Conservation (phyloP, 2,329 filamentous ascomycete genomes). For the Fusarium guadeloupense region DNA sequence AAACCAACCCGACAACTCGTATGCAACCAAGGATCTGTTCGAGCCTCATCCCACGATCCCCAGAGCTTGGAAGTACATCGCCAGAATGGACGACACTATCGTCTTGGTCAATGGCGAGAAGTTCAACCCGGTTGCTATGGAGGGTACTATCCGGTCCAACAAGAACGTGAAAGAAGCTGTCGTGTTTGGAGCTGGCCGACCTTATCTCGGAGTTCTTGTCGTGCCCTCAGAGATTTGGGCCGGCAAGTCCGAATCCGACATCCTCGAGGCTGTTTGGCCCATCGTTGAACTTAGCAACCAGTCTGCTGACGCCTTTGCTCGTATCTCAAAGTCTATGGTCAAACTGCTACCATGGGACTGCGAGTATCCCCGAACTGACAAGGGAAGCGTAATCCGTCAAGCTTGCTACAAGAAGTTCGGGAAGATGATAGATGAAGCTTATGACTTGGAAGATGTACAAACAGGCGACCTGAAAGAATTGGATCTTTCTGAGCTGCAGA, state of each 20-base stretch:
- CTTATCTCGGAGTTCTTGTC: conserved; percentile 62
- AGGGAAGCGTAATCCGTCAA: conserved; percentile 60
- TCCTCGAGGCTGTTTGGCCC: conserved; percentile 59
- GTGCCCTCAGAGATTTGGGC: conserved; percentile 56
- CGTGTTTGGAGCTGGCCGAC: conserved; percentile 63
- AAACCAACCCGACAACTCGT: conserved; percentile 49
- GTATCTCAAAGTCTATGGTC: conserved; percentile 63
- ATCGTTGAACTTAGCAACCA: conserved; percentile 60
- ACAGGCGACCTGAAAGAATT: neutral
- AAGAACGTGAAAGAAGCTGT: conserved; percentile 62
- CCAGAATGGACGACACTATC: conserved; percentile 55
- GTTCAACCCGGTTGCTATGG: conserved; percentile 55
- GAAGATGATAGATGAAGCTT: conserved; percentile 53
- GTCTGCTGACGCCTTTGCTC: conserved; percentile 59
- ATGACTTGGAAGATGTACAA: conserved; percentile 32
- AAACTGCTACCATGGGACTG: conserved; percentile 56
- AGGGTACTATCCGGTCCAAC: conserved; percentile 62
- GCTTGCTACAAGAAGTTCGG: conserved; percentile 57
- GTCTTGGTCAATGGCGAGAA: conserved; percentile 58
- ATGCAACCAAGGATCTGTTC: conserved; percentile 55
- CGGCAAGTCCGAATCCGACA: conserved; percentile 52
- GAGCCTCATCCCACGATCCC: conserved; percentile 51
- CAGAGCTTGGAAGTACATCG: conserved; percentile 56
- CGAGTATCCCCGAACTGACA: conserved; percentile 60
- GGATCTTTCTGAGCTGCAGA: conserved; percentile 42